Evolutionary conservation across 331 rosid species (phyloP), one percentile per base, ranked within the genome.

Genomic region (Malus hybrid): DNA sequence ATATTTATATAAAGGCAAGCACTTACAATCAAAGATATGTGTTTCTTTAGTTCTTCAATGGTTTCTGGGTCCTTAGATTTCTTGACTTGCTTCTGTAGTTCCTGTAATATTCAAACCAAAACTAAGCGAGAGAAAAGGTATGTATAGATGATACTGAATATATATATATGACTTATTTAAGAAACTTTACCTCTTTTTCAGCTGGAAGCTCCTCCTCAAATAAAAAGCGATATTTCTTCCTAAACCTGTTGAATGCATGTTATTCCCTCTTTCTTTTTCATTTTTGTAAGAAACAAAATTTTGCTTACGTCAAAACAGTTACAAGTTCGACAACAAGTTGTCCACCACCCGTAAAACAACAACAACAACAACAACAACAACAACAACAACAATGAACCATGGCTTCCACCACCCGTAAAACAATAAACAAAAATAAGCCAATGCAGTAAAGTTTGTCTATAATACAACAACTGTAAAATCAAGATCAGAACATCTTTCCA

Each of bases 21-120:
- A 88, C 90, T 88, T 85, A 94, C 96, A 71, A 94, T 84, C 95
- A 90, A 90, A 67, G 89, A 75, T 30, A 93, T 12, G 28, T 46
- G 87, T 33, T 75, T 82, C 73, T 83, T 80, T 57, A 84, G 64
- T 73, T 89, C 89, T 74, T 78, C 88, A 82, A 63, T 29, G 55
- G 66, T 83, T 66, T 84, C 55, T 18, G 86, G 89, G 63, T 90
- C 86, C 78, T 72, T 83, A 64, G 61, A 48, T 78, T 74, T 90
- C 82, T 66, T 83, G 69, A 88, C 58, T 79, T 85, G 81, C 91
- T 81, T 85, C 81, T 74, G 78, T 16, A 88, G 82, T 76, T 84
- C 89, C 96, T 91, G 79, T 57, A 60, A 81, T 39, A 52, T 29
- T 52, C 34, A 70, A 63, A 75, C 66, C 44, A 82, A 44, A 73